Evolutionary conservation across 495 filamentous ascomycete species (phyloP).

Genomic region (Barbatosphaeria neglecta): DNA sequence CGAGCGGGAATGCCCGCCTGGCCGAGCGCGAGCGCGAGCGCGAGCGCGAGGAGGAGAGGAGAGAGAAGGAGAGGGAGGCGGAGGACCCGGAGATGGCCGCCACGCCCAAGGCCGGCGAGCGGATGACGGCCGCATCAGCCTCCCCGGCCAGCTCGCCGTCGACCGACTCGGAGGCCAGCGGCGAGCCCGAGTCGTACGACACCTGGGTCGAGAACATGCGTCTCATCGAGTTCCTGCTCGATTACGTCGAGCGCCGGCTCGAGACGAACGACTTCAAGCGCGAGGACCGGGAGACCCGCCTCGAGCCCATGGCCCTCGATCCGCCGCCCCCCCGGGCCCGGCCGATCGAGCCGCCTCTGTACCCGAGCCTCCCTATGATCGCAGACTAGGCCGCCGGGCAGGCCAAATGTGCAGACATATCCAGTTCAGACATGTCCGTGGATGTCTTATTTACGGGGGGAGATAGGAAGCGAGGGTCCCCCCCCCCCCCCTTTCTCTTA

Average conservation of each 20-base stretch:
- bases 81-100: constrained; percentile 37
- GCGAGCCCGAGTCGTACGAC: constrained; percentile 46
- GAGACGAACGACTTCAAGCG: constrained; percentile 50
- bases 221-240: constrained; percentile 61
- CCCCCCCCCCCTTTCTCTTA: no score
- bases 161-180: constrained; percentile 28
- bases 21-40: constrained; percentile 6
- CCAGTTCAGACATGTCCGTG: no score
- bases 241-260: constrained; percentile 53
- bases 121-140: constrained; percentile 12
- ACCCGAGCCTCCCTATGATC: constrained; percentile 1
- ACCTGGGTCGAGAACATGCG: constrained; percentile 78
- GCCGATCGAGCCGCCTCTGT: background rate
- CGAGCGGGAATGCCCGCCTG: constrained; percentile 39
- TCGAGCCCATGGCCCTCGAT: constrained; percentile 16
- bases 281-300: constrained; percentile 20
- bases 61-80: background rate
- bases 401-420: no score
- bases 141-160: constrained; percentile 27
- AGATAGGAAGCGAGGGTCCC: no score
- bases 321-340: background rate
- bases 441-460: no score
- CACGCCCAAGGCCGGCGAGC: constrained; percentile 37
- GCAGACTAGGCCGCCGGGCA: background rate
- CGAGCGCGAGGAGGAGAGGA: constrained; percentile 26